A percentile compares a stretch with the other conserved stretches of the same genome.
These are phyloP conservation scores for Geranium brycei DNA, from an alignment of 345 rosid species.

Conservation along the genomic window DNA sequence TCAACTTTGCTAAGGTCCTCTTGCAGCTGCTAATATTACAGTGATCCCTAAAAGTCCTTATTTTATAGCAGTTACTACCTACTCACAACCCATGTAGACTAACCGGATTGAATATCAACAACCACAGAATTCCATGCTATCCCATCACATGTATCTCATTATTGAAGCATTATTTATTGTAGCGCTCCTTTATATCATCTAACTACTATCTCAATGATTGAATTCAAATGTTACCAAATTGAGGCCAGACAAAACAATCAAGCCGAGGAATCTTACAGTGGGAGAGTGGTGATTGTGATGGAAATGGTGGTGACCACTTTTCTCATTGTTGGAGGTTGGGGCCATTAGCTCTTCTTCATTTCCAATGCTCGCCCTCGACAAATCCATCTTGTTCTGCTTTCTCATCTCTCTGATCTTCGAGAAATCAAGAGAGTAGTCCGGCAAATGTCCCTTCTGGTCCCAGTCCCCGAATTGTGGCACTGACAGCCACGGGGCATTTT, in stretches of 20 bases:
- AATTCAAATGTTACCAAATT: neutral
- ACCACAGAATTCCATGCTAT: neutral
- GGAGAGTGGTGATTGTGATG: constrained; percentile 31
- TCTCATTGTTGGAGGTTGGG: constrained; percentile 12
- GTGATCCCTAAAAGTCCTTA: neutral
- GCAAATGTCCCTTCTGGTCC: constrained; percentile 83
- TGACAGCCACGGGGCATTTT: constrained; percentile 71
- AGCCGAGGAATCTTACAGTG: constrained; percentile 36
- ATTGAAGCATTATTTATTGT: neutral
- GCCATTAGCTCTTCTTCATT: constrained; percentile 67
- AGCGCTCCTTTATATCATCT: neutral
- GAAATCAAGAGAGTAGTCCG: constrained; percentile 88
- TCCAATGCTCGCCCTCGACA: constrained; percentile 83
- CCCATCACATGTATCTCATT: neutral
- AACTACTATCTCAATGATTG: neutral
- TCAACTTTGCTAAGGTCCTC: too few species aligned
- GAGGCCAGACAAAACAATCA: neutral
- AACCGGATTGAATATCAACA: too few species aligned
- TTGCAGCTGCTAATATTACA: neutral
- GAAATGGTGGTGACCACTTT: constrained; percentile 22
- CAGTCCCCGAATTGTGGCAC: constrained; percentile 97
- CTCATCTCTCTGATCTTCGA: constrained; percentile 87
- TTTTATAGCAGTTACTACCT: too few species aligned
- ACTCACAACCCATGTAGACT: neutral
- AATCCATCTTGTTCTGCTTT: constrained; percentile 85